Base-by-base conservation (phyloP, 768 basidiomycete species). In the Sporobolomyces phaffii region DNA sequence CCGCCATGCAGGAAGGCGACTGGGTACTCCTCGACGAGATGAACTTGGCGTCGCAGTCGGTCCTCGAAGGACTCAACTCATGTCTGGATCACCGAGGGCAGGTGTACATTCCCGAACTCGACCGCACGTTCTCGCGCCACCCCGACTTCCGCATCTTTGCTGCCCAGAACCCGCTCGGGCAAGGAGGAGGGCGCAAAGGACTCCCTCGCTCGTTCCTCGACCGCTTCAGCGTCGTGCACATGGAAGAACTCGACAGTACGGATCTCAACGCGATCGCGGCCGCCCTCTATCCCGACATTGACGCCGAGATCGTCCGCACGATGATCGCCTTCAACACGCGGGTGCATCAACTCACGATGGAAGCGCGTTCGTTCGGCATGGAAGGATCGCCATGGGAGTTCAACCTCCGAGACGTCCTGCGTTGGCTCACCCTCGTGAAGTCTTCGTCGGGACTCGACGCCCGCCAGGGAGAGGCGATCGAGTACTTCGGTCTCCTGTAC, bases 1-100 rank as follows among this genome's bases (percentile, higher is more conserved):
- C 84, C 64, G 93, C 96, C 2, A 79, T 99, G 78, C 91, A 96
- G 76, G 83, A 88, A n/a, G 96, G 96, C 1, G 86, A 90, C 65
- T 99, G 96, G 96, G 94, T 98, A 8, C 84, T 99, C 9, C 83
- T 99, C 14, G 96, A 99, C 75, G 96, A 99, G 62, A 98, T 99
- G 96, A 99, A 99, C 75, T 82, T 99, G 43, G 94, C 94, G 0
- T 90, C 94, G 34, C 94, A 99, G 75, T 87, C 96, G 0, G 87
- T 99, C 7, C 84, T 99, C 2, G 96, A 99, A 79, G 96, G 96
- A 33, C 83, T 99, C 44, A 99, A 99, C 75, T 91, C 96, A 1
- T 85, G 94, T 14, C 80, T 99, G 34, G 96, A 99, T 77, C 94
- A 98, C 78, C 86, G 96, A 57, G 94, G 96, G 33, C 85, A 87